These are phyloP conservation scores for Microdochium paspali DNA, from an alignment of 2,329 filamentous ascomycete genomes.

Conservation along the genomic window DNA sequence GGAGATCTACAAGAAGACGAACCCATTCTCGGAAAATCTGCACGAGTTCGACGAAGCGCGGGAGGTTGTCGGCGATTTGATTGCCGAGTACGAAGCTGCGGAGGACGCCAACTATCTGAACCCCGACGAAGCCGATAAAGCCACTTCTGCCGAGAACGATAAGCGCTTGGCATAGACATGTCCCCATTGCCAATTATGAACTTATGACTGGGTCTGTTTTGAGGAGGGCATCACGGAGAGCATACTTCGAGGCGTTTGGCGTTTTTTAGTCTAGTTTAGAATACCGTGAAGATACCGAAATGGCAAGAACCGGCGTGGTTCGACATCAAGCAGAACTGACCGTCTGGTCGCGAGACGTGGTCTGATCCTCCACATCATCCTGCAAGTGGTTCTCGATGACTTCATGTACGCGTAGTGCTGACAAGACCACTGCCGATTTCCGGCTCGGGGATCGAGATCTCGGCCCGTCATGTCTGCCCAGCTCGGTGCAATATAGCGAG, in stretches of 20 bases:
- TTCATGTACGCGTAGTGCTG: too few relatives aligned
- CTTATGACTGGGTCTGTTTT: neutral
- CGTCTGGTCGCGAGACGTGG: too few relatives aligned
- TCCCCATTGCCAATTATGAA: neutral
- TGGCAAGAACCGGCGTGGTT: neutral
- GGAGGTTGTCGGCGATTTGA: slow-evolving; percentile 83
- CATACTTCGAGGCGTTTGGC: neutral
- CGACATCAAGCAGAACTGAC: too few relatives aligned
- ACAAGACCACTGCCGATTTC: too few relatives aligned
- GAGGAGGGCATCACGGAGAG: neutral
- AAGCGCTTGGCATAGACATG: slow-evolving; percentile 25
- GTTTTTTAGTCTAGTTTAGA: neutral
- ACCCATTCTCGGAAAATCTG: slow-evolving; percentile 83
- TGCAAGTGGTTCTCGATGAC: too few relatives aligned
- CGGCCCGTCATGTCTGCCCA: neutral
- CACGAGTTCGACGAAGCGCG: slow-evolving; percentile 92
- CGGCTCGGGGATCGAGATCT: neutral
- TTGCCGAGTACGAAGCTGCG: slow-evolving; percentile 91
- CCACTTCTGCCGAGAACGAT: slow-evolving; percentile 42
- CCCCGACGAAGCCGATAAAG: slow-evolving; percentile 50
- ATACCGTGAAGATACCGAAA: neutral
- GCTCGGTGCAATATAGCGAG: too few relatives aligned
- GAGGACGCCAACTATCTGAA: slow-evolving; percentile 86
- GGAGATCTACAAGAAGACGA: slow-evolving; percentile 92
- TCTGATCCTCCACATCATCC: too few relatives aligned